These are phyloP conservation scores for Bromus sterilis DNA, from an alignment of 176 grass and related monocot species.

Conservation along the genomic window DNA sequence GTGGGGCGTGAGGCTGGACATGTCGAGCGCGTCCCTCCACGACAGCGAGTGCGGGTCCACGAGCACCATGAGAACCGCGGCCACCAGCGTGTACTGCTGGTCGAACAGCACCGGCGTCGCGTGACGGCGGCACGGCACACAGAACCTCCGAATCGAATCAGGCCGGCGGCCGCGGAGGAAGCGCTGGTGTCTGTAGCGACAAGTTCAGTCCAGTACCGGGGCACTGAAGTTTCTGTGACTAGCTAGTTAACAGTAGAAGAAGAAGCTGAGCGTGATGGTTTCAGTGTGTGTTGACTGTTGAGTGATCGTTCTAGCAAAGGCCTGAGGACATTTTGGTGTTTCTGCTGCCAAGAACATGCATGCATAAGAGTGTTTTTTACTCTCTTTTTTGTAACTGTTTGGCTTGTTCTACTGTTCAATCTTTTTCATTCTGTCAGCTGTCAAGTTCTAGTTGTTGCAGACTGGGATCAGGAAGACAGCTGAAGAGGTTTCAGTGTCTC, in stretches of 20 bases:
- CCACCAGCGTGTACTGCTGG: slow-evolving; percentile 54
- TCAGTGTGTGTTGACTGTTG: neutral
- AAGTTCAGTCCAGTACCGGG: neutral
- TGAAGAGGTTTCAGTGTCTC: neutral
- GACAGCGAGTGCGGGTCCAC: slow-evolving; percentile 83
- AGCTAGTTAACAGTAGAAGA: slow-evolving; percentile 7
- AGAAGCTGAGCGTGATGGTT: neutral
- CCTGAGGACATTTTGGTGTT: neutral
- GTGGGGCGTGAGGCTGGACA: slow-evolving; percentile 59
- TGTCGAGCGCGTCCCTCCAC: slow-evolving; percentile 50
- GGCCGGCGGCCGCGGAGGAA: neutral
- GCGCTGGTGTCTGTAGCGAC: neutral
- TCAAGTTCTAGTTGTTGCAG: neutral
- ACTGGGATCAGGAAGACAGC: neutral
- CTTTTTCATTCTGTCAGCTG: neutral
- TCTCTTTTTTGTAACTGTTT: neutral
- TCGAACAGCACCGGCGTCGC: slow-evolving; percentile 32
- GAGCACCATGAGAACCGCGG: slow-evolving; percentile 64
- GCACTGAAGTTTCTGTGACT: neutral
- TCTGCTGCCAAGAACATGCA: neutral
- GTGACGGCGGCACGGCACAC: neutral
- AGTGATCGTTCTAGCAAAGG: neutral
- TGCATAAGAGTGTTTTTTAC: neutral
- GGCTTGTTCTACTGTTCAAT: neutral
- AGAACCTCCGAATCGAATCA: neutral